Conservation (phyloP, 345 rosid species). For the Populus davidiana region DNA sequence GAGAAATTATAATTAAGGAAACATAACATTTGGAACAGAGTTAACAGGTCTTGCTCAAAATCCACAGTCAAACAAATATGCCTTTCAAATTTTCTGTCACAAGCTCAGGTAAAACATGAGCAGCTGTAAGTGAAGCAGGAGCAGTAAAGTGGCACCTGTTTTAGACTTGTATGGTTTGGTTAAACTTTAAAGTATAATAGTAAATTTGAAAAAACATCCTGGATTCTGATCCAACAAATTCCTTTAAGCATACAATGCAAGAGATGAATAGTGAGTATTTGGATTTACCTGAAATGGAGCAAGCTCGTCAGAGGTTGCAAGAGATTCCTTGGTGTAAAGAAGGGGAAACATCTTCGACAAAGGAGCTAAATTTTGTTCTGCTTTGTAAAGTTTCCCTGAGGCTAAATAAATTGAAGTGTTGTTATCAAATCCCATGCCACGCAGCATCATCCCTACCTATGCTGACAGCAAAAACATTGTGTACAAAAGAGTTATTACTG, state of each 20-base stretch:
- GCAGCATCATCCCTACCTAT: constrained; percentile 95
- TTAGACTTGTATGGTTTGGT: background rate
- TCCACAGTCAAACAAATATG: background rate
- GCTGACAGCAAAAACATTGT: constrained; percentile 47
- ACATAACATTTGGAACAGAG: background rate
- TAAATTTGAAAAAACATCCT: background rate
- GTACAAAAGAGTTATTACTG: constrained; percentile 20
- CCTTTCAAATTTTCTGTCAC: background rate
- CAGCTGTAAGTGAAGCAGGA: background rate
- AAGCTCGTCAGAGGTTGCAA: constrained; percentile 81
- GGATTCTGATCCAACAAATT: background rate
- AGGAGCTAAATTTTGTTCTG: constrained; percentile 67
- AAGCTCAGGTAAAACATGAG: background rate
- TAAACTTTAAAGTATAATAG: background rate
- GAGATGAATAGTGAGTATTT: constrained; percentile 4
- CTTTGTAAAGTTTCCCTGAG: constrained; percentile 70
- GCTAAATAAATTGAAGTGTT: constrained; percentile 80
- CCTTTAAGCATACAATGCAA: background rate
- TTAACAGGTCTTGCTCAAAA: background rate
- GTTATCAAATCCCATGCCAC: constrained; percentile 96
- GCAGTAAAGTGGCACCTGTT: background rate
- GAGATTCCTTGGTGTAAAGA: constrained; percentile 79
- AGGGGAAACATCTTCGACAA: constrained; percentile 79
- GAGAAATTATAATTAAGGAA: too few relatives aligned
- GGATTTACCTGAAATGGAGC: constrained; percentile 68